A percentile compares a stretch with the other conserved stretches of the same genome.
phyloP scores from a whole-genome alignment of 2,329 filamentous ascomycete genomes.

The Arthrobotrys megalospora region DNA sequence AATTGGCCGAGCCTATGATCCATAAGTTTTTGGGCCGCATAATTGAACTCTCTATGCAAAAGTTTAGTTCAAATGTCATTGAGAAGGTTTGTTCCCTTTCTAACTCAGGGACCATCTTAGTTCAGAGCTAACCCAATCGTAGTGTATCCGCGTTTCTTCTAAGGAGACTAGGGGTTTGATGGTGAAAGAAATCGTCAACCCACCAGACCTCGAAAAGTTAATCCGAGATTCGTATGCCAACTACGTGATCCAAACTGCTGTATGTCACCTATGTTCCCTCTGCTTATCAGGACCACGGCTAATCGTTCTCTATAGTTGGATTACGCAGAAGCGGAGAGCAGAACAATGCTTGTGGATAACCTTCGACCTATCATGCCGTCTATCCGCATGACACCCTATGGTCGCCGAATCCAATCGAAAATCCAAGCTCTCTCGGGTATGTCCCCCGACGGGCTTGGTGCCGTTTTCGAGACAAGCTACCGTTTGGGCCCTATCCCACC shows the following conservation, averaged over 20 bases:
- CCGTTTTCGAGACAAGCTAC: constrained; percentile 58
- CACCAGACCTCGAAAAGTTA: constrained; percentile 86
- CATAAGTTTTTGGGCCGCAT: constrained; percentile 82
- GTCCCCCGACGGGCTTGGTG: constrained; percentile 54
- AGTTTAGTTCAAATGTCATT: constrained; percentile 99
- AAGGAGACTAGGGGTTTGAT: constrained; percentile 82
- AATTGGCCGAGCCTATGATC: constrained; percentile 91
- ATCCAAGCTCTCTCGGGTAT: constrained; percentile 71
- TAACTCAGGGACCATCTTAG: constrained; percentile 58
- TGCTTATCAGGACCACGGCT: constrained; percentile 5
- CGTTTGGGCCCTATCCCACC: constrained; percentile 52
- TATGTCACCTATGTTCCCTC: constrained; percentile 17
- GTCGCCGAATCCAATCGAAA: constrained; percentile 92
- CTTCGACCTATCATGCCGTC: constrained; percentile 87
- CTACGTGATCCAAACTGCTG: constrained; percentile 95
- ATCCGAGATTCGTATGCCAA: constrained; percentile 95
- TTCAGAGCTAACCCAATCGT: constrained; percentile 34
- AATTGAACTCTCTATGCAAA: constrained; percentile 86
- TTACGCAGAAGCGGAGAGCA: constrained; percentile 81
- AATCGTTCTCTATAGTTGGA: constrained; percentile 72
- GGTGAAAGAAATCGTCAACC: constrained; percentile 83
- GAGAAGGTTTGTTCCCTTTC: constrained; percentile 77
- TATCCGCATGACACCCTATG: constrained; percentile 92
- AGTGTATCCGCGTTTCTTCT: constrained; percentile 85
- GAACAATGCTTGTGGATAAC: constrained; percentile 82